phyloP scores from a whole-genome alignment of 2,329 filamentous ascomycete species.

The Calonectria pteridis region DNA sequence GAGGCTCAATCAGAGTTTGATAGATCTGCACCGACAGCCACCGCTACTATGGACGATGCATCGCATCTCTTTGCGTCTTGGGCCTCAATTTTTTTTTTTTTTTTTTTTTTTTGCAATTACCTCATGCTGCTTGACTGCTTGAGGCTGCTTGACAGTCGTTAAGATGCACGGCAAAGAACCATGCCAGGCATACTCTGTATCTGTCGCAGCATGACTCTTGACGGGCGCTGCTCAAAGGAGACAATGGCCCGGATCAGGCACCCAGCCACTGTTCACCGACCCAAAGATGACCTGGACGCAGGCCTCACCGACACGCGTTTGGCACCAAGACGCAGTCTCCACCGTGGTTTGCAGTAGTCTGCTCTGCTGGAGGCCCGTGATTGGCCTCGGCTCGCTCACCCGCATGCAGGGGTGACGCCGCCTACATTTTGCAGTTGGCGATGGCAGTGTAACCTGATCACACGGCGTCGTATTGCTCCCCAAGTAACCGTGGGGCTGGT shows the following conservation, averaged over 20 bases:
- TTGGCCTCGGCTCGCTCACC: background rate
- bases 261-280: background rate
- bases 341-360: background rate
- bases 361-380: background rate
- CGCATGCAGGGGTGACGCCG: background rate
- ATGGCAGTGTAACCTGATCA: background rate
- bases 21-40: background rate
- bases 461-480: background rate
- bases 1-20: background rate
- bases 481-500: background rate
- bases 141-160: background rate
- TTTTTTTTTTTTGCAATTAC: background rate
- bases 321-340: background rate
- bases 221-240: background rate
- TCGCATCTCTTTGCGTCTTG: background rate
- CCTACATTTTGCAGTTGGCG: background rate
- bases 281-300: background rate
- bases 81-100: background rate
- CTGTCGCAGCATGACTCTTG: background rate
- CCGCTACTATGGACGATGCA: background rate
- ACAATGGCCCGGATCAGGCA: background rate
- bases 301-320: background rate
- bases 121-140: too few relatives aligned
- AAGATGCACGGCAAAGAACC: background rate
- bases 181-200: background rate